Evolutionary conservation across 768 basidiomycete species (phyloP), one percentile per base, ranked within the genome.

Genomic region (Suillus ampliporus): DNA sequence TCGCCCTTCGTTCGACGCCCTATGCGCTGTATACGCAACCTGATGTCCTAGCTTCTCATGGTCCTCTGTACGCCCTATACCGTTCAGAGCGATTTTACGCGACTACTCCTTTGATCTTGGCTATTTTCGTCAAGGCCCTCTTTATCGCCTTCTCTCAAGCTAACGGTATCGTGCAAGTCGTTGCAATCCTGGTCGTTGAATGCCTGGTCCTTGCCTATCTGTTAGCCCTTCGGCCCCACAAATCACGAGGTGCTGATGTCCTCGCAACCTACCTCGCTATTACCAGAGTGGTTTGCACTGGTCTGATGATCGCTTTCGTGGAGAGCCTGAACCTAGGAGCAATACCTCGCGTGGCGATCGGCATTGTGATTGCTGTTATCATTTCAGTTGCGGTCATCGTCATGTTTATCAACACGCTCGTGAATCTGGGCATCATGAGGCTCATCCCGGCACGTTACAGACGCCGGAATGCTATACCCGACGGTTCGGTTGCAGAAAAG

Each of bases 331-430:
- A 80, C 7, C 82, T 95, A 38, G 76, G 81, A 19, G 81, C 94
- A 44, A 97, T 97, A 67, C 88, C 91, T 1, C 86, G 94, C 21
- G 90, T 92, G 2, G 89, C 85, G 38, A 88, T 97, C 61, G 94
- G 94, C 23, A 82, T 91, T 61, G 83, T 94, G 64, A 81, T 86
- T 43, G 86, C 88, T 14, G 85, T 90, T 37, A 80, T 94, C 41
- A 90, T 87, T 72, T 89, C 90, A 15, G 76, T 92, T 43, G 84
- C 91, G 0, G 82, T 91, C 35, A 63, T 95, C 51, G 75, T 93
- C 60, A 80, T 92, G 69, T 84, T 91, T 71, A 66, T 89, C 69
- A 93, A 92, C 69, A 77, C 88, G 48, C 66, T 86, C 48, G 76
- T 86, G 74, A 85, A 90, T 67, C 69, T 79, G 58, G 76, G 78